A percentile compares a stretch with the other conserved stretches of the same genome.
These are phyloP conservation scores for Eremomyces bilateralis DNA, from an alignment of 495 filamentous ascomycete genomes.

Conservation along the genomic window DNA sequence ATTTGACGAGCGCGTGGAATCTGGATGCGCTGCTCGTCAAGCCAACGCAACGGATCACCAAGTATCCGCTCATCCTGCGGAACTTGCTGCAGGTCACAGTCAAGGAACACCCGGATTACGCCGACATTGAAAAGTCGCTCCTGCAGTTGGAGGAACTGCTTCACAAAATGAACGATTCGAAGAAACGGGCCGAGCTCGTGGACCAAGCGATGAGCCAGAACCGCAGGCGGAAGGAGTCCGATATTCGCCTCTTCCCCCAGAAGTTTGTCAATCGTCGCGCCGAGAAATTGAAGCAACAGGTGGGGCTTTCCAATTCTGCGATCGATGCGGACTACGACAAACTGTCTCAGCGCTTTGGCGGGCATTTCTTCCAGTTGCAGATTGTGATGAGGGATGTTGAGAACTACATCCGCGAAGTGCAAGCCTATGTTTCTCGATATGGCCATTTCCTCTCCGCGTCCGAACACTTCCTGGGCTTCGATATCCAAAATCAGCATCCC, in stretches of 20 bases:
- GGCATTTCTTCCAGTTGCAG: constrained; percentile 73
- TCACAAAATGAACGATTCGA: constrained; percentile 74
- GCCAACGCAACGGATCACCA: constrained; percentile 75
- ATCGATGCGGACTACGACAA: constrained; percentile 64
- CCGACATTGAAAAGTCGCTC: constrained; percentile 37
- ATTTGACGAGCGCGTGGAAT: constrained; percentile 82
- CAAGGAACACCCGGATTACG: constrained; percentile 58
- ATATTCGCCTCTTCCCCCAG: not conserved
- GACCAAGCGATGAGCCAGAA: constrained; percentile 50
- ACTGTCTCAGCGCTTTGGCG: constrained; percentile 56
- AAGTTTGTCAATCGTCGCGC: constrained; percentile 57
- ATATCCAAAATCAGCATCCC: constrained; percentile 21
- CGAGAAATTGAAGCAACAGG: constrained; percentile 51
- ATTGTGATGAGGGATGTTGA: constrained; percentile 80
- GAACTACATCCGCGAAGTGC: constrained; percentile 53
- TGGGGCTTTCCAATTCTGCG: constrained; percentile 39
- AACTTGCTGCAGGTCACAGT: constrained; percentile 62
- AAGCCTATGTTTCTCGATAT: constrained; percentile 50
- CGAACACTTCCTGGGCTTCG: constrained; percentile 38
- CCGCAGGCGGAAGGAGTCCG: constrained; percentile 23
- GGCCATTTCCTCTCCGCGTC: constrained; percentile 46
- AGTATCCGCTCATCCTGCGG: constrained; percentile 69
- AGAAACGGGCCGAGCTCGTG: constrained; percentile 75
- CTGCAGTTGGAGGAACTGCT: constrained; percentile 46
- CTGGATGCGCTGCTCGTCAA: constrained; percentile 88